Evolutionary conservation across 345 rosid species (phyloP).

Genomic region (Aurinia saxatilis): DNA sequence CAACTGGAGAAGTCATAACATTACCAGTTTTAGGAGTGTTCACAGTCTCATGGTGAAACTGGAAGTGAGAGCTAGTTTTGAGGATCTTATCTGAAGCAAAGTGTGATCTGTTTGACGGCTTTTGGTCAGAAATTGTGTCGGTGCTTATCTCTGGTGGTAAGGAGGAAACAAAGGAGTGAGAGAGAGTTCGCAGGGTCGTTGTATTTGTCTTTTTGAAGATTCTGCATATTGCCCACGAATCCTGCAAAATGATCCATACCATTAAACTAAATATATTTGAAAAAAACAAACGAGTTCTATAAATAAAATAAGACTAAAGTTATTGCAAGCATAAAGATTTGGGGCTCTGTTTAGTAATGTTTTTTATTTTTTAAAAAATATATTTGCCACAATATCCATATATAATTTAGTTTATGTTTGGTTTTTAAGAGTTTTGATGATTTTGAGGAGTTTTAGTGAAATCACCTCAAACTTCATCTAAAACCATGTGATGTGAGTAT

Average conservation of each 20-base stretch:
- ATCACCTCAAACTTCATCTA: too few relatives aligned
- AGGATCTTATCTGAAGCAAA: conserved; percentile 29
- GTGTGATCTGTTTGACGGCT: conserved; percentile 21
- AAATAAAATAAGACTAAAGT: not conserved
- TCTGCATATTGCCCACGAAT: conserved; percentile 90
- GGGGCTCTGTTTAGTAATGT: not conserved
- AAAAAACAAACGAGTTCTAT: not conserved
- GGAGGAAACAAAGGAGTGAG: conserved; percentile 66
- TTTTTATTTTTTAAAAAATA: too few relatives aligned
- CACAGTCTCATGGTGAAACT: conserved; percentile 28
- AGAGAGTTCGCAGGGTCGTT: conserved; percentile 59
- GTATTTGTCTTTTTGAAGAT: conserved; percentile 86
- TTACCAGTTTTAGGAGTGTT: conserved; percentile 20
- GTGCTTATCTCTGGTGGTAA: conserved; percentile 32
- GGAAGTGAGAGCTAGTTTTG: conserved; percentile 25
- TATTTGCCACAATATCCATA: too few relatives aligned
- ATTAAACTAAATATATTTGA: not conserved
- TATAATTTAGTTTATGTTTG: too few relatives aligned
- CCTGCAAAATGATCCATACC: conserved; percentile 40
- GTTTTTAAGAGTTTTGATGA: too few relatives aligned
- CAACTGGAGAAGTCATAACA: not conserved
- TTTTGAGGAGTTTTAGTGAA: too few relatives aligned
- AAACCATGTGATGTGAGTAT: too few relatives aligned
- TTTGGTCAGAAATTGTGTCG: conserved; percentile 28
- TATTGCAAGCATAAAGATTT: not conserved